Base-by-base conservation (phyloP, 768 basidiomycete genomes). In the Phaeotremella skinneri region DNA sequence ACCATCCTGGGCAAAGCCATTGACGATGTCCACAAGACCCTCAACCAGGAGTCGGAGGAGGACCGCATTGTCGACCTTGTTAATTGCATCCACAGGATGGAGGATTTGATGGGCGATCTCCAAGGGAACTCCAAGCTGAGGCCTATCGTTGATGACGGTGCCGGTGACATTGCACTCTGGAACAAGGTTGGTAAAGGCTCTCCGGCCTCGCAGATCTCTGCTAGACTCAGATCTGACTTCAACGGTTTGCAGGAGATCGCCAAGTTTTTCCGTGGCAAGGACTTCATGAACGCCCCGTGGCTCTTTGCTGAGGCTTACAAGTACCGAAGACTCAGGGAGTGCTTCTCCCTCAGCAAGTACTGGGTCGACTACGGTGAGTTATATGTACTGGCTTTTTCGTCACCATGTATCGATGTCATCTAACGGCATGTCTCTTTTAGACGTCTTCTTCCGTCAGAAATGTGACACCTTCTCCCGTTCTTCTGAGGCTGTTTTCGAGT, bases 381-480 rank as follows among this genome's bases (percentile, higher is more conserved):
- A 2, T 14, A 21, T 31, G 23, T 53, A 4, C 41, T n/a, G 16
- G 4, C 27, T 58, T 5, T 43, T 2, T 21, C 31, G 52, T 16
- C n/a, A 17, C n/a, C n/a, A n/a, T 27, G 6, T 2, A 16, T 45
- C 49, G 42, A 42, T 47, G 49, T 52, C 27, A 9, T 1, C 21
- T 7, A 23, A 47, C 2, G 3, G 25, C 27, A 56, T 52, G 20
- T 47, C 34, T 5, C 2, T 27, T 23, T 17, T 39, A 75, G 71
- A 94, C 72, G 91, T 94, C 43, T 97, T 96, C 78, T 94, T 92
- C 80, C 81, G 92, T 58, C 90, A 96, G 78, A 94, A 93, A 73
- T 94, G 91, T 70, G 93, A 96, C 69, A 96, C 93, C 2, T 97
- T 96, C 80, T 89, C 91, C 20, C 88, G 93, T 64, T 96, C 93